Evolutionary conservation across 2,329 filamentous ascomycete genomes (phyloP).

Genomic region (Plectosphaerella sp.): DNA sequence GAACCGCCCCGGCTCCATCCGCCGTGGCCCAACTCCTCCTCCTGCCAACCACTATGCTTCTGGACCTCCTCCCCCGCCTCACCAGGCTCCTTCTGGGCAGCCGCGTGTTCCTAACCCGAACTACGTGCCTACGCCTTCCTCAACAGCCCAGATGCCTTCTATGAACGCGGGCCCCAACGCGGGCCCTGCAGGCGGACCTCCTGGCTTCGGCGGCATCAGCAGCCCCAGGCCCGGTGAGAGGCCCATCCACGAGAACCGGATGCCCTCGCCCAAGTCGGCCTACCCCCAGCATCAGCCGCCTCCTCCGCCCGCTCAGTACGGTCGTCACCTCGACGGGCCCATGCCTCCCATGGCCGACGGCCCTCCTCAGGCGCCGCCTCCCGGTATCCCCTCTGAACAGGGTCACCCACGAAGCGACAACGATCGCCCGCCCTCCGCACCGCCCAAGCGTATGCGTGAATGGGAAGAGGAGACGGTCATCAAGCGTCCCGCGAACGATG

Average conservation of each 20-base stretch:
- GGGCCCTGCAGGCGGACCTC: conserved; percentile 49
- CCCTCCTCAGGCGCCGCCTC: conserved; percentile 62
- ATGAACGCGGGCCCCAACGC: conserved; percentile 32
- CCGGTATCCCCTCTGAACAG: conserved; percentile 58
- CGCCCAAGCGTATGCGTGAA: conserved; percentile 80
- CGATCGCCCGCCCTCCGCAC: conserved; percentile 75
- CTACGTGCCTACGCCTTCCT: conserved; percentile 50
- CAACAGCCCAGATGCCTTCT: conserved; percentile 30
- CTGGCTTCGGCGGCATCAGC: conserved; percentile 66
- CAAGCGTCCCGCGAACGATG: conserved; percentile 87
- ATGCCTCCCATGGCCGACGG: conserved; percentile 62
- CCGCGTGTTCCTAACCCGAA: conserved; percentile 58
- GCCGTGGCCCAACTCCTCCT: conserved; percentile 51
- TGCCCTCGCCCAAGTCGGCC: conserved; percentile 84
- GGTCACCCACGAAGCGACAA: conserved; percentile 55
- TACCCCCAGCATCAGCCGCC: conserved; percentile 71
- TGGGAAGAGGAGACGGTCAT: conserved; percentile 80
- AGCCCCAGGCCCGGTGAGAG: conserved; percentile 83
- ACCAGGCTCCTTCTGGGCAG: conserved; percentile 28
- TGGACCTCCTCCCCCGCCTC: conserved; percentile 46
- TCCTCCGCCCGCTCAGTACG: conserved; percentile 43
- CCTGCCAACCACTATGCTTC: conserved; percentile 43
- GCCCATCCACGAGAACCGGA: conserved; percentile 75
- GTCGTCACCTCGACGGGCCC: conserved; percentile 63
- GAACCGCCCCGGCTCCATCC: conserved; percentile 27